These are phyloP conservation scores for Imleria badia DNA, from an alignment of 768 basidiomycete genomes.

Conservation along the genomic window DNA sequence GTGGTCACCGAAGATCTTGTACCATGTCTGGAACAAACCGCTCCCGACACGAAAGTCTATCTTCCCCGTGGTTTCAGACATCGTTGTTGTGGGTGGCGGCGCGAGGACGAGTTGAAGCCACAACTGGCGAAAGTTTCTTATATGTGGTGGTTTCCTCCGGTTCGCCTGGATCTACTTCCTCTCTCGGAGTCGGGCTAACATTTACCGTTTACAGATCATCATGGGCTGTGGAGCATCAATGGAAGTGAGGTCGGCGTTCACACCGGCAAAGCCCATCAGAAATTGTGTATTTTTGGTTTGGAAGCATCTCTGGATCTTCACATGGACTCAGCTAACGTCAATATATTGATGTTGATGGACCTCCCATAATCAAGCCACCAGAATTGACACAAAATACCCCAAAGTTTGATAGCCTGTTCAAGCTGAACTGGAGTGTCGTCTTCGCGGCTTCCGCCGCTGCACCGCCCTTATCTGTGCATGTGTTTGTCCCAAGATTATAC, in stretches of 20 bases:
- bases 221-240: neutral
- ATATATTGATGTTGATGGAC: neutral
- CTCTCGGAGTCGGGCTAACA: neutral
- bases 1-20: slow-evolving; percentile 43
- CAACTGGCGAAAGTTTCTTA: neutral
- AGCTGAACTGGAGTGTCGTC: no score
- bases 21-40: slow-evolving; percentile 42
- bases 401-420: neutral
- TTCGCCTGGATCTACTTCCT: neutral
- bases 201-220: neutral
- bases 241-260: neutral
- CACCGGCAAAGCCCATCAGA: neutral
- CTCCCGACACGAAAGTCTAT: slow-evolving; percentile 18
- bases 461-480: no score
- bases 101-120: neutral
- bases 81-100: neutral
- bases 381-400: no score
- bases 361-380: no score
- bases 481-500: no score
- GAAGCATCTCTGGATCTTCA: neutral
- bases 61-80: slow-evolving; percentile 25
- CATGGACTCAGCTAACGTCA: neutral
- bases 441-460: no score
- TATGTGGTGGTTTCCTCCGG: neutral
- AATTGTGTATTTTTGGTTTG: neutral